These are phyloP conservation scores for Naganishia vishniacii DNA, from an alignment of 768 basidiomycete genomes.

Conservation along the genomic window DNA sequence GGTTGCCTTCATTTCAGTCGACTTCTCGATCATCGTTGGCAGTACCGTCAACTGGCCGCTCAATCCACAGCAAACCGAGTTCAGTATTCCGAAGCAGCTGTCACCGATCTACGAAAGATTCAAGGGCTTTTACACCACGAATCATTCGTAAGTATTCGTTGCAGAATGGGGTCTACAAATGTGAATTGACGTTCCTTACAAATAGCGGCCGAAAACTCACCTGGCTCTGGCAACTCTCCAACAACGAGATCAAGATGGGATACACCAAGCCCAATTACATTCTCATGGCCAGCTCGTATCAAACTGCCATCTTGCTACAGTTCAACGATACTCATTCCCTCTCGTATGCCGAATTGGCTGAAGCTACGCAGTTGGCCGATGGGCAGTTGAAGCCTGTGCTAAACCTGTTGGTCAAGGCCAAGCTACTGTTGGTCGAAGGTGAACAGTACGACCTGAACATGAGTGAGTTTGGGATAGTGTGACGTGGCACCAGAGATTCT, in stretches of 20 bases:
- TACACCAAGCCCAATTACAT: conserved; percentile 93
- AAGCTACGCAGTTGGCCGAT: conserved; percentile 64
- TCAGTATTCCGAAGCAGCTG: conserved; percentile 82
- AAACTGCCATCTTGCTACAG: conserved; percentile 87
- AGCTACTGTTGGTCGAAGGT: conserved; percentile 82
- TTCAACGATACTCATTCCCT: conserved; percentile 89
- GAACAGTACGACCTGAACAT: conserved; percentile 92
- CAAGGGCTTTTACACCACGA: conserved; percentile 83
- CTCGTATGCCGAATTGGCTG: conserved; percentile 68
- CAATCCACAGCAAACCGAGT: conserved; percentile 67
- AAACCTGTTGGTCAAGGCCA: conserved; percentile 71
- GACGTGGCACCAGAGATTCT: neutral
- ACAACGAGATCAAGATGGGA: conserved; percentile 90
- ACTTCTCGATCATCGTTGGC: conserved; percentile 85
- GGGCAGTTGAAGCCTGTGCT: conserved; percentile 57
- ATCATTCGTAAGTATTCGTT: conserved; percentile 59
- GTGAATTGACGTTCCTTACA: neutral
- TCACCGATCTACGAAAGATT: conserved; percentile 83
- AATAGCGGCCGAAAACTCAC: conserved; percentile 76
- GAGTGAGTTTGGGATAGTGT: conserved; percentile 49
- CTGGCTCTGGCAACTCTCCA: conserved; percentile 98
- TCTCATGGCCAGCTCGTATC: conserved; percentile 88
- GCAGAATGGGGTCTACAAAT: neutral
- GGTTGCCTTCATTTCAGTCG: conserved; percentile 53
- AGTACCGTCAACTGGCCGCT: conserved; percentile 96